Evolutionary conservation across 2,329 filamentous ascomycete species (phyloP).

Genomic region (Pestalotiopsis sp.): DNA sequence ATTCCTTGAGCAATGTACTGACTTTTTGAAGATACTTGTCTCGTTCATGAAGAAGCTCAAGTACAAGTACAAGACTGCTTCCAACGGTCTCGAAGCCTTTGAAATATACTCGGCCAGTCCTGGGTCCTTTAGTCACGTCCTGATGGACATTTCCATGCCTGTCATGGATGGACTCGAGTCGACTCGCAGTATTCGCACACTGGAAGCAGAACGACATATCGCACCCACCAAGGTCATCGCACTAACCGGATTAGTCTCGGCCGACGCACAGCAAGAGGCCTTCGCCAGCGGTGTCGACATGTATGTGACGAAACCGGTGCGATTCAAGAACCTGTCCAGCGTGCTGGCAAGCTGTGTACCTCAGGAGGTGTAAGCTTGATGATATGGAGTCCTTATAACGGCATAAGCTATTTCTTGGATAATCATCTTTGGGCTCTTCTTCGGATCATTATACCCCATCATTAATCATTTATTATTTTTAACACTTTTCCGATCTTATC

Average conservation of each 20-base stretch:
- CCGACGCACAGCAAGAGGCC: constrained; percentile 46
- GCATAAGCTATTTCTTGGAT: too few species aligned
- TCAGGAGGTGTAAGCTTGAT: neutral
- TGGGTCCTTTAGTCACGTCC: constrained; percentile 13
- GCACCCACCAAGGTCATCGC: constrained; percentile 45
- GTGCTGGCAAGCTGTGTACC: neutral
- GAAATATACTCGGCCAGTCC: constrained; percentile 32
- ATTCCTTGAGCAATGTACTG: neutral
- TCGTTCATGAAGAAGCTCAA: constrained; percentile 35
- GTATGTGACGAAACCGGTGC: constrained; percentile 51
- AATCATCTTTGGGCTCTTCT: too few species aligned
- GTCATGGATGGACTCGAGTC: constrained; percentile 44
- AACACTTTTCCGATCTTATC: too few species aligned
- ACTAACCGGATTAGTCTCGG: constrained; percentile 46
- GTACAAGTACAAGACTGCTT: constrained; percentile 33
- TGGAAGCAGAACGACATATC: constrained; percentile 40
- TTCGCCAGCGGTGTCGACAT: constrained; percentile 48
- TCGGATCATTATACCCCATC: too few species aligned
- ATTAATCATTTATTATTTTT: too few species aligned
- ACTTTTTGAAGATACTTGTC: constrained; percentile 26
- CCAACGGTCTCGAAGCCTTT: constrained; percentile 41
- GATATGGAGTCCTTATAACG: neutral
- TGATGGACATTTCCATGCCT: constrained; percentile 44
- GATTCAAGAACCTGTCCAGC: constrained; percentile 33
- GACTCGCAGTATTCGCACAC: constrained; percentile 41